Base-by-base conservation (phyloP, 2,329 filamentous ascomycete genomes). In the Orbilia blumenaviensis region DNA sequence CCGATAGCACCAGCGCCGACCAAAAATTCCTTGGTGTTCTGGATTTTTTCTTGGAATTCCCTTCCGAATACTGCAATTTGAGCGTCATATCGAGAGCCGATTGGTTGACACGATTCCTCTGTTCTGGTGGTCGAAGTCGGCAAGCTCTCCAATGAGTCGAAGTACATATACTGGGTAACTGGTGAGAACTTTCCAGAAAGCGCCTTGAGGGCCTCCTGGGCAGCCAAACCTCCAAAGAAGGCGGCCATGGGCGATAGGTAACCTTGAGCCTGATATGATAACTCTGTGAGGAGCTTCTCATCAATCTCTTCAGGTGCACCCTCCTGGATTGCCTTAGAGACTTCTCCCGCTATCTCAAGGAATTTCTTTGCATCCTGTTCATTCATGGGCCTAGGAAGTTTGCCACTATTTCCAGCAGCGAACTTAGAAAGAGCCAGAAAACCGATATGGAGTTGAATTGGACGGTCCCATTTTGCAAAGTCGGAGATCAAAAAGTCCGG, bases 131-230 rank as follows among this genome's bases (percentile, higher is more conserved):
- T 88, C 14, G 88, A 91, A 1, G 89, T 87, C 0, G 95, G 94
- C 1, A 99, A 87, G 8, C 95, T 97, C 83, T 99, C 95, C n/a
- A 99, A 86, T 0, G 95, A 97, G 83, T 99, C 95, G 80, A 97
- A 96, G 86, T 99, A 98, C 82, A 99, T 87, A 89, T 92, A 98
- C 83, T 99, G 95, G 79, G 91, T 88, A 79, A 98, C 90, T n/a
- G 95, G 95, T 80, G 93, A 89, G 85, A 99, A 99, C 84, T 99
- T 99, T 80, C 95, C 95, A 62, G 95, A 99, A 5, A 99, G 92
- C 16, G 94, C 93, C 84, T 99, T 99, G 77, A 99, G 87, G 21
- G 97, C 91, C 83, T 99, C 95, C 82, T 99, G 95, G 0, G 95
- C 95, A 25, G 92, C 88, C 79, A 97, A 88, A 80, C 95, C 95